Conservation (phyloP, 169 alveolate genomes). For the Cryptosporidium canis region DNA sequence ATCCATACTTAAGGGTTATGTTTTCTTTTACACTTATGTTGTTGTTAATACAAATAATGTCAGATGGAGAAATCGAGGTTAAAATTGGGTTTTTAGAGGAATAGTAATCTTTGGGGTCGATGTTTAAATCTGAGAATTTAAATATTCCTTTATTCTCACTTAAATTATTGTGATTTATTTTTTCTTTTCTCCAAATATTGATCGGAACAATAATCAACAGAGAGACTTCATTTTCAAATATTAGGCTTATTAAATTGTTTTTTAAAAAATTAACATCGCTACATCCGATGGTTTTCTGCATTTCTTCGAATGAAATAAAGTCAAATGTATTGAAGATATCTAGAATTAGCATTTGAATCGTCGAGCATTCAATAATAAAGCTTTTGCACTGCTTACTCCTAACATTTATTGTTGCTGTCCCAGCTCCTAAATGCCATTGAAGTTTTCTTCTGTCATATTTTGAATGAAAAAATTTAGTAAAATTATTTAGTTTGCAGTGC, state of each 20-base stretch:
- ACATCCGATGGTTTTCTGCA: conserved; percentile 20
- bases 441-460: conserved; percentile 64
- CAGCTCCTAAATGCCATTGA: conserved; percentile 56
- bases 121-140: neutral
- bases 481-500: neutral
- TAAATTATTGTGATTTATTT: neutral
- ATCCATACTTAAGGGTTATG: neutral
- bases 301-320: conserved; percentile 42
- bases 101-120: neutral
- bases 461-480: conserved; percentile 13
- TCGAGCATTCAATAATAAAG: conserved; percentile 41
- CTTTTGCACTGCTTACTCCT: neutral
- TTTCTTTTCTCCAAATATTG: neutral
- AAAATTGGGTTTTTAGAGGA: neutral
- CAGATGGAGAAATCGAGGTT: neutral
- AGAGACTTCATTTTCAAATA: conserved; percentile 17
- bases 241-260: conserved; percentile 11
- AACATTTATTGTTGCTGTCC: conserved; percentile 20
- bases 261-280: conserved; percentile 20
- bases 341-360: conserved; percentile 53
- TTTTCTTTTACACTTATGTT: neutral
- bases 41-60: conserved; percentile 9
- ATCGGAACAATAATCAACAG: conserved; percentile 2
- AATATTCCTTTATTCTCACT: conserved; percentile 6
- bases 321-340: conserved; percentile 43